These are phyloP conservation scores for Plicaturopsis crispa DNA, from an alignment of 768 basidiomycete species.

Conservation along the genomic window DNA sequence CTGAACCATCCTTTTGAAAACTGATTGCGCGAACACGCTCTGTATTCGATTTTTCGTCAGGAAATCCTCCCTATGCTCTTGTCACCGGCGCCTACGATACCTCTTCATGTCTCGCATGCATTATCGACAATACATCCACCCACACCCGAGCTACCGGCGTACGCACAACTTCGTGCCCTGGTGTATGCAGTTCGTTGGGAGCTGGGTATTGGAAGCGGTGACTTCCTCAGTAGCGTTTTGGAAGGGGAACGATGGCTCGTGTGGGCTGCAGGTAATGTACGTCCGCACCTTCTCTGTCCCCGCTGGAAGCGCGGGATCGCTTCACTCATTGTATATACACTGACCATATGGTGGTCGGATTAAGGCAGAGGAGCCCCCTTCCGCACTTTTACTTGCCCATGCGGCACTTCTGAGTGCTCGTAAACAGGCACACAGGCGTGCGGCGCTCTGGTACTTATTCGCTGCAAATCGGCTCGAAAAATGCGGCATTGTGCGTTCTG, in stretches of 20 bases:
- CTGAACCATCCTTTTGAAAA: background rate
- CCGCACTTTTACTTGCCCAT: slow-evolving; percentile 74
- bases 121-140: slow-evolving; percentile 39
- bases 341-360: slow-evolving; percentile 7
- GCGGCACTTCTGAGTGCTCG: slow-evolving; percentile 63
- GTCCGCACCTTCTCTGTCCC: slow-evolving; percentile 19
- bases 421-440: slow-evolving; percentile 50
- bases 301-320: too few relatives aligned
- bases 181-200: slow-evolving; percentile 75
- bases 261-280: slow-evolving; percentile 76
- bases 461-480: slow-evolving; percentile 78
- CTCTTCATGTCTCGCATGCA: slow-evolving; percentile 55
- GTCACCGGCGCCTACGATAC: slow-evolving; percentile 55
- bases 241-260: slow-evolving; percentile 85
- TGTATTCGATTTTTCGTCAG: too few relatives aligned
- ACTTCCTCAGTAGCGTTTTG: slow-evolving; percentile 49
- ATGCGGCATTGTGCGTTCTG: slow-evolving; percentile 73
- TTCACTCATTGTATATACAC: slow-evolving; percentile 17
- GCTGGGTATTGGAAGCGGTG: slow-evolving; percentile 43
- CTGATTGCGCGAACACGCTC: background rate
- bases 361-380: slow-evolving; percentile 78
- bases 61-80: slow-evolving; percentile 76
- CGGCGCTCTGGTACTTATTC: slow-evolving; percentile 72
- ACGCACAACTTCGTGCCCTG: slow-evolving; percentile 62
- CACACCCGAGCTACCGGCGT: slow-evolving; percentile 43